These are phyloP conservation scores for Jacaranda mimosifolia DNA, from an alignment of 257 asterid genomes.

Conservation along the genomic window DNA sequence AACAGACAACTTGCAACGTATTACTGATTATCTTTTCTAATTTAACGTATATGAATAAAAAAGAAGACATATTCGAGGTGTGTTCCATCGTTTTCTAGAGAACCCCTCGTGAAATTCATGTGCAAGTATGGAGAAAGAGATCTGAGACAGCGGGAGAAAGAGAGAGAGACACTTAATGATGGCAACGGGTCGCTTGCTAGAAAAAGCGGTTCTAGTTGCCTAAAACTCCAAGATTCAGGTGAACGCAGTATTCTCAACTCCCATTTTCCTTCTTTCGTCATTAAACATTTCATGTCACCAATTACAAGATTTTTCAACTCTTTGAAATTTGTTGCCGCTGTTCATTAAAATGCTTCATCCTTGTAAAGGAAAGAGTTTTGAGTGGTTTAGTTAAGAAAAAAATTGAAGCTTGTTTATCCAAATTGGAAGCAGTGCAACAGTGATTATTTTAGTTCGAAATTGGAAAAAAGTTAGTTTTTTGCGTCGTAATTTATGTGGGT, in stretches of 20 bases:
- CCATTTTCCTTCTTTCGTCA: conserved; percentile 31
- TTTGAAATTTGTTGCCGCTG: conserved; percentile 28
- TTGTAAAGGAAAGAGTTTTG: background rate
- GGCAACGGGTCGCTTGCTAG: conserved; percentile 69
- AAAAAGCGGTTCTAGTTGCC: conserved; percentile 51
- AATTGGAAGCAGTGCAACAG: conserved; percentile 18
- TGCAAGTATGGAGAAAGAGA: conserved; percentile 64
- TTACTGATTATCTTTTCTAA: conserved; percentile 19
- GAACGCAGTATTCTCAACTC: conserved; percentile 53
- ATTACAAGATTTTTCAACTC: conserved; percentile 32
- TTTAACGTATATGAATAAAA: conserved; percentile 25
- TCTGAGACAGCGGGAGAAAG: conserved; percentile 47
- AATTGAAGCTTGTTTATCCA: conserved; percentile 28
- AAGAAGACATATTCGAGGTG: conserved; percentile 27
- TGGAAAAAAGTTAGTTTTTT: conserved; percentile 11
- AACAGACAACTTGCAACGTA: conserved; percentile 31
- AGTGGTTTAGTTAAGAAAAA: conserved; percentile 28
- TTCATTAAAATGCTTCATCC: conserved; percentile 34
- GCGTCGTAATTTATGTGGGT: conserved; percentile 33
- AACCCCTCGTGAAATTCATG: conserved; percentile 70
- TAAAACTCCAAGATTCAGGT: conserved; percentile 70
- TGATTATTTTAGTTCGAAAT: conserved; percentile 23
- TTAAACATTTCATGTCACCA: conserved; percentile 41
- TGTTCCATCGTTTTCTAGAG: conserved; percentile 49
- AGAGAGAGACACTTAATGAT: conserved; percentile 53